These are phyloP conservation scores for Oryza brachyantha DNA, from an alignment of 176 grass and related monocot genomes.

Conservation along the genomic window DNA sequence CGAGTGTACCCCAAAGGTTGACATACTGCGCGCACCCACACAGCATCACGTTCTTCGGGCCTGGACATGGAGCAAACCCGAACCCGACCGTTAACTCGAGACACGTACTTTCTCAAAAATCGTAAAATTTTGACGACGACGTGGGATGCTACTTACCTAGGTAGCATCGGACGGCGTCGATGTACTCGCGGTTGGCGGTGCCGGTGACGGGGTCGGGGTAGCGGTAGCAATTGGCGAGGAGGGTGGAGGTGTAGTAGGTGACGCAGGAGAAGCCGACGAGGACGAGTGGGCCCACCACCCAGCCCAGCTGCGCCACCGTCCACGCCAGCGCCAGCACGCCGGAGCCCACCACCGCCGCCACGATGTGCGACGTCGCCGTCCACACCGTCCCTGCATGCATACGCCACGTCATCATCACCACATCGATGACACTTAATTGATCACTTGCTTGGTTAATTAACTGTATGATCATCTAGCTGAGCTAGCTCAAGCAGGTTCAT, in stretches of 20 bases:
- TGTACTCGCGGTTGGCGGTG: conserved; percentile 65
- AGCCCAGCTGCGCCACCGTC: conserved; percentile 93
- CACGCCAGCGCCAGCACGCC: conserved; percentile 87
- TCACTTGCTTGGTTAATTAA: no score
- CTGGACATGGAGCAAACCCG: background rate
- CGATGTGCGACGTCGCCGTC: conserved; percentile 89
- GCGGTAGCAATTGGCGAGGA: conserved; percentile 90
- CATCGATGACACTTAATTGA: no score
- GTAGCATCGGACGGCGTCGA: conserved; percentile 83
- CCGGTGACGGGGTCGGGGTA: conserved; percentile 78
- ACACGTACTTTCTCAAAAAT: no score
- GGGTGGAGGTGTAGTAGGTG: conserved; percentile 88
- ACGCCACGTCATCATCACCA: no score
- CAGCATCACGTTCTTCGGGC: conserved; percentile 64
- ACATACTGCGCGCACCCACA: conserved; percentile 92
- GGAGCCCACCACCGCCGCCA: conserved; percentile 82
- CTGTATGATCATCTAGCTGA: background rate
- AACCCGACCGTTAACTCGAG: no score
- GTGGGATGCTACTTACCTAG: conserved; percentile 51
- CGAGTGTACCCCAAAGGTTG: conserved; percentile 93
- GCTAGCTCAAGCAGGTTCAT: no score
- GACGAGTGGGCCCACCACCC: conserved; percentile 69
- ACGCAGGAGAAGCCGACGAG: conserved; percentile 74
- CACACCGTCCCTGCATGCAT: conserved; percentile 81
- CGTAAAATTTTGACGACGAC: no score